phyloP scores from a whole-genome alignment of 768 basidiomycete species.

The Boletus pseudo-olivaceus region DNA sequence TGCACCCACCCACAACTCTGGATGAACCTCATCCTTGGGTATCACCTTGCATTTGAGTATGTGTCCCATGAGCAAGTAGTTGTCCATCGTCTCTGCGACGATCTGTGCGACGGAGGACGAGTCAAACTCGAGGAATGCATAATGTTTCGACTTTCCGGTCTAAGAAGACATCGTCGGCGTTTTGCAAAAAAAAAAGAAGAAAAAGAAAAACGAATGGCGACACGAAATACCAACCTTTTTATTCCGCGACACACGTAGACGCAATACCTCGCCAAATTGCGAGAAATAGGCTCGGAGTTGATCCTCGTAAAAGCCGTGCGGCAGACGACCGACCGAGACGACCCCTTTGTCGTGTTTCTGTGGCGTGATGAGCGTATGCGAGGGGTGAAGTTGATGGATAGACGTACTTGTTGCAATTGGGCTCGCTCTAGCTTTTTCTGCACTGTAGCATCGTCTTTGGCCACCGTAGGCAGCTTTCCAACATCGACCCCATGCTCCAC shows the following conservation, averaged over 20 bases:
- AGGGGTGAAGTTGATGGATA: background rate
- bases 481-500: conserved; percentile 64
- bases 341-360: conserved; percentile 74
- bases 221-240: conserved; percentile 61
- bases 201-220: background rate
- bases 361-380: background rate
- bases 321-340: conserved; percentile 84
- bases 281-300: conserved; percentile 90
- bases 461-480: conserved; percentile 73
- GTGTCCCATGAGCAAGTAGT: conserved; percentile 93
- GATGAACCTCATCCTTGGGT: conserved; percentile 86
- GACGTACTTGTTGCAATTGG: conserved; percentile 61
- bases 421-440: conserved; percentile 60
- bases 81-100: conserved; percentile 98
- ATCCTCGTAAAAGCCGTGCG: conserved; percentile 97
- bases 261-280: conserved; percentile 89
- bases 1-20: conserved; percentile 94
- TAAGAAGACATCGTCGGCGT: conserved; percentile 26
- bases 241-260: conserved; percentile 87
- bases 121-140: conserved; percentile 93
- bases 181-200: background rate
- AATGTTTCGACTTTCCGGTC: conserved; percentile 97
- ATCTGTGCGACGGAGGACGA: conserved; percentile 88
- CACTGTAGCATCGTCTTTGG: conserved; percentile 83
- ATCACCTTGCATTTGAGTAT: conserved; percentile 89